Base-by-base conservation (phyloP, 2,329 filamentous ascomycete species). In the Ceratocystis ficicola region DNA sequence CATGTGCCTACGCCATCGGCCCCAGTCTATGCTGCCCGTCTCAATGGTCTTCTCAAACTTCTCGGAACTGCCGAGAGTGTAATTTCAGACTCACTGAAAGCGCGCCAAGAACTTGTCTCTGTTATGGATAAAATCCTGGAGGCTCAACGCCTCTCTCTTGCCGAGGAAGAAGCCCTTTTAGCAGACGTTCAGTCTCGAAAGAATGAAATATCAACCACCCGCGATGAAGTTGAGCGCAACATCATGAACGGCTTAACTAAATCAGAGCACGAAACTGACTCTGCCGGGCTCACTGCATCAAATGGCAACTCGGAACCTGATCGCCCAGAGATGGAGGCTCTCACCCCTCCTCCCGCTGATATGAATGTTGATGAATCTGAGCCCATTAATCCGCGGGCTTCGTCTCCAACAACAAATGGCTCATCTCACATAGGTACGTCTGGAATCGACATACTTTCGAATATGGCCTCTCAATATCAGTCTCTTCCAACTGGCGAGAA, bases 31-130 rank as follows among this genome's bases (percentile, higher is more conserved):
- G 94, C 94, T 1, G 93, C 93, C 15, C 87, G 90, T 32, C 83
- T 99, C 7, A 92, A 89, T 69, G 88, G 90, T 2, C 80, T 99
- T n/a, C 81, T 97, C 65, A 96, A 94, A 77, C 88, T 86, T 5
- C 81, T 99, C 20, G 90, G 90, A 22, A 89, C 84, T 69, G 94
- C 94, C 2, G 92, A 99, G 75, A 89, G 85, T 65, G 91, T 93
- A 0, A 88, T 97, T 1, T 86, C 89, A 1, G 90, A 96, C 71
- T 90, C 88, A 70, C 90, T 99, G 73, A 92, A 93, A 73, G 90
- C 91, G 1, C 86, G 94, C 15, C 83, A 85, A 69, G 83, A 84
- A 8, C 81, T 99, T 32, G 86, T 97, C 46, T 81, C 83, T 32
- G 90, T 86, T 0, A 79, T 99, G 4, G 90, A 96, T 76, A 90